Base-by-base conservation (phyloP, 441 rosid genomes). In the Viola pubescens region DNA sequence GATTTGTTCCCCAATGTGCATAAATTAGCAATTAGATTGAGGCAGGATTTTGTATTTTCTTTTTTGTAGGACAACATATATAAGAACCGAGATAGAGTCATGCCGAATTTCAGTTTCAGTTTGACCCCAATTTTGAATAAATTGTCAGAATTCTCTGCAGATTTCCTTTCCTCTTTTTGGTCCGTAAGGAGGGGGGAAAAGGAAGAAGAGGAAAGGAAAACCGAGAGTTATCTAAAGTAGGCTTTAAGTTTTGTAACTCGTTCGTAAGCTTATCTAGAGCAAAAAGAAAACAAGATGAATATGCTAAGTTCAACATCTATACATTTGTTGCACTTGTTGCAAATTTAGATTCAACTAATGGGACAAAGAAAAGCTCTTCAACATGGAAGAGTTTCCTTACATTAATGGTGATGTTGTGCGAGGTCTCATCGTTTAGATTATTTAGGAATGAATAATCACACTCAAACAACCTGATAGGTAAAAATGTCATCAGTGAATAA, bases 11-110 rank as follows among this genome's bases (percentile, higher is more conserved):
- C 53, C 8, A 54, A 56, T 66, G 75, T 56, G 75, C 65, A 76
- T 74, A 71, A 75, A 60, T 53, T 58, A 55, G 78, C 59, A 56
- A 51, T 12, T 70, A 75, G 79, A 55, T 70, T 45, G 65, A 51
- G 63, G 66, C 51, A 52, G 57, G 59, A 5, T 42, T 39, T 42
- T 50, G 60, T 42, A 10, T 34, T 49, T 40, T 42, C 4, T 47
- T 49, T 62, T 73, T 12, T 3, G 9, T 48, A 59, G 66, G 50
- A 50, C 52, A 74, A 66, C 68, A 80, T 26, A 26, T 26, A 26
- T 26, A 26, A 0, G 80, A 70, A 78, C 50, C 68, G 64, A 54
- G 59, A 42, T 60, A 67, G 68, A 7, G 26, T 37, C 50, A 48
- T 67, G 47, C 69, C 47, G 40, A 52, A 63, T 6, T 60, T 61